Evolutionary conservation across 164 flowering plant species (phyloP), one percentile per base, ranked within the genome.

Genomic region (Kingdonia uniflora): DNA sequence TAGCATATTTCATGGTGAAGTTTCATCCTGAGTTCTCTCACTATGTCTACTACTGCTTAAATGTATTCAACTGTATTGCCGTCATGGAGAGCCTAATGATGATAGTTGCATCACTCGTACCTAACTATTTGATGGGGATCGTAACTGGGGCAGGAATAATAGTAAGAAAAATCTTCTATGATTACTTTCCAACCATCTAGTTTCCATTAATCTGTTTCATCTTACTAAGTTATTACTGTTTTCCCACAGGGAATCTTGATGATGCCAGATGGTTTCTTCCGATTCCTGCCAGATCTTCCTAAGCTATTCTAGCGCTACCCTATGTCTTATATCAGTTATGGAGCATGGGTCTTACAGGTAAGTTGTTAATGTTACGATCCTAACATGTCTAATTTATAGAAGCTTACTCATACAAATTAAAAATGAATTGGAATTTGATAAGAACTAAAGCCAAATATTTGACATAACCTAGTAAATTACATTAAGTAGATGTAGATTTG

Each of bases 231-330:
- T 13, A 12, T 48, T 19, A n/a, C 1, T 48, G 49, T 60, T n/a
- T n/a, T n/a, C n/a, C n/a, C n/a, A n/a, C n/a, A 89, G 95, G 95
- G 92, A 19, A 79, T 85, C 33, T 61, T 84, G 71, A 84, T 84
- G 87, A 76, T 89, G 95, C 76, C 87, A 1, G 67, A 91, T 16
- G 95, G 95, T 6, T 85, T 78, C 73, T 88, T 88, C 64, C 74
- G 92, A 1, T 57, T 76, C 60, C 75, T 84, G 42, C 75, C 85
- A 42, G 95, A 88, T 65, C 79, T 85, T 68, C 97, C 97, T 12
- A 89, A 85, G 68, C 63, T 68, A 6, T 62, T 89, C 38, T 85
- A 95, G 97, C 85, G 95, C 37, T 79, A 79, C 54, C 95, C 97
- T 0, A 53, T 88, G 38, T 88, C 97, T 0, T 85, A 71, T 54